phyloP scores from a whole-genome alignment of 2,329 filamentous ascomycete species.

The Paraconiothyrium sp. region DNA sequence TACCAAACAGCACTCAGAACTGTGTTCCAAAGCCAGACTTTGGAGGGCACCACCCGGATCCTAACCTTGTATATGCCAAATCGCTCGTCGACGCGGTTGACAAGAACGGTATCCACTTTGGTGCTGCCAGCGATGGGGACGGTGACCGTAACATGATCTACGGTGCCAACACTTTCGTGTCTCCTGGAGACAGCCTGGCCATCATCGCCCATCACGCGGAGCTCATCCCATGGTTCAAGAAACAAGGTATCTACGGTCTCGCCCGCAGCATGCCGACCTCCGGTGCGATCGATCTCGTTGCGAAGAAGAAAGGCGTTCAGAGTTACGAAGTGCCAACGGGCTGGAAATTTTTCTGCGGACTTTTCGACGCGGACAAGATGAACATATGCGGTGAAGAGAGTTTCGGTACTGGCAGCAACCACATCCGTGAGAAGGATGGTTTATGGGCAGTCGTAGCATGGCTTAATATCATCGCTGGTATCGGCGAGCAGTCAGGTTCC shows the following conservation, averaged over 20 bases:
- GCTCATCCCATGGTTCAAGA: slow-evolving; percentile 97
- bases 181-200: slow-evolving; percentile 93
- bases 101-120: slow-evolving; percentile 90
- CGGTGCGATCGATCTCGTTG: slow-evolving; percentile 92
- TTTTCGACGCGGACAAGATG: slow-evolving; percentile 98
- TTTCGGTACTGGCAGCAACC: slow-evolving; percentile 97
- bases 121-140: slow-evolving; percentile 94
- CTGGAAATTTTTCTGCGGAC: slow-evolving; percentile 99
- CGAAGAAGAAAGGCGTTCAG: slow-evolving; percentile 89
- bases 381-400: slow-evolving; percentile 99
- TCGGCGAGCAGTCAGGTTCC: slow-evolving; percentile 81
- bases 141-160: slow-evolving; percentile 99
- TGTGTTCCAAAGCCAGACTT: slow-evolving; percentile 93
- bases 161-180: slow-evolving; percentile 94
- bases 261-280: slow-evolving; percentile 98
- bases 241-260: slow-evolving; percentile 93
- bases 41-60: slow-evolving; percentile 95
- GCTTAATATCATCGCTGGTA: slow-evolving; percentile 97
- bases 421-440: slow-evolving; percentile 99
- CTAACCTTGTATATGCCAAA: slow-evolving; percentile 96
- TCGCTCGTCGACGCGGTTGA: slow-evolving; percentile 94
- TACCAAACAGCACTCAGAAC: slow-evolving; percentile 86
- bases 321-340: slow-evolving; percentile 98
- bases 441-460: slow-evolving; percentile 97
- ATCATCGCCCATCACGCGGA: slow-evolving; percentile 98